phyloP scores from a whole-genome alignment of 192 early-diverging fungal genomes.

The Chytriomyces hyalinus region DNA sequence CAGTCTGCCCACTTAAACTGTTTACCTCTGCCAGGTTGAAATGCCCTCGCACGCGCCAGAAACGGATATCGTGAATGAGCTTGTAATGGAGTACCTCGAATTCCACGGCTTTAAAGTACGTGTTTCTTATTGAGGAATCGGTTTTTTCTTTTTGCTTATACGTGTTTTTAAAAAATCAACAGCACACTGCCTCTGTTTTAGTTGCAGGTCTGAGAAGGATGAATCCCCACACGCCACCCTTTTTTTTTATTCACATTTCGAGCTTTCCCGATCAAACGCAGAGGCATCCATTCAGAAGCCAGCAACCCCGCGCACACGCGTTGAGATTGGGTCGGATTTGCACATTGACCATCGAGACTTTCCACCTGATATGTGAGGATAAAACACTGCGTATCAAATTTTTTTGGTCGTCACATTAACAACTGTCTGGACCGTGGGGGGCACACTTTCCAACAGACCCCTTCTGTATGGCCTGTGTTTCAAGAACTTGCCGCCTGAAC shows the following conservation, averaged over 20 bases:
- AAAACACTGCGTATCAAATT: neutral
- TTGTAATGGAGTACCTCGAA: conserved; percentile 51
- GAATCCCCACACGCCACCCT: neutral
- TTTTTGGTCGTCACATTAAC: neutral
- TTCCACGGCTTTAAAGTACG: conserved; percentile 45
- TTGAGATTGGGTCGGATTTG: conserved; percentile 17
- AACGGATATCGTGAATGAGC: conserved; percentile 50
- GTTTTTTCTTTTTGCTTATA: neutral
- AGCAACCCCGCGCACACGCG: neutral
- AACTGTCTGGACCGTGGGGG: neutral
- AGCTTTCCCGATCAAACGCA: neutral
- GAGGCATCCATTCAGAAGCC: conserved; percentile 27
- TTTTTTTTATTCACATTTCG: neutral
- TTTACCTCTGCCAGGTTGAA: conserved; percentile 2
- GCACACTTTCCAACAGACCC: conserved; percentile 1
- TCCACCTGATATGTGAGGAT: conserved; percentile 27
- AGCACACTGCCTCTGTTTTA: conserved; percentile 47
- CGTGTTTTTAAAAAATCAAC: neutral
- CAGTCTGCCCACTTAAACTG: neutral
- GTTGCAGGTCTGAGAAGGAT: conserved; percentile 34
- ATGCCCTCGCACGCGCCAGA: conserved; percentile 31
- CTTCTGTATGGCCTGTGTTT: conserved; percentile 25
- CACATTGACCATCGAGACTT: conserved; percentile 23
- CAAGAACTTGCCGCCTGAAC: conserved; percentile 26
- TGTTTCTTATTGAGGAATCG: neutral